These are phyloP conservation scores for bread wheat (Triticum aestivum) DNA, from an alignment of 176 grass and related monocot species.

Conservation along the genomic window DNA sequence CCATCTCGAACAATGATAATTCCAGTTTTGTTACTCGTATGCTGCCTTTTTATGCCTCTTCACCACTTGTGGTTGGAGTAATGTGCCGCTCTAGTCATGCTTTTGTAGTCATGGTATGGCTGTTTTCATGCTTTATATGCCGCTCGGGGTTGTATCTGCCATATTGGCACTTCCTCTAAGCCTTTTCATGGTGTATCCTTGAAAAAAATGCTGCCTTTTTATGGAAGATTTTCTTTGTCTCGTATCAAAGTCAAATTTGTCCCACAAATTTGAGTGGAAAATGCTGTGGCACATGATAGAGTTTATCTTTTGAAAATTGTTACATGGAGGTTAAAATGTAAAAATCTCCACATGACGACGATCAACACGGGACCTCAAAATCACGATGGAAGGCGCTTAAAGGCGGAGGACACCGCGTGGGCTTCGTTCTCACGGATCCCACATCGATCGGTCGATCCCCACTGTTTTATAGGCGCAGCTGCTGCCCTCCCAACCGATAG, in stretches of 20 bases:
- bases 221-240: not conserved
- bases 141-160: no score
- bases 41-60: no score
- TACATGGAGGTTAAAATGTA: no score
- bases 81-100: no score
- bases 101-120: no score
- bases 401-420: not conserved
- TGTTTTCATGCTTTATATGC: no score
- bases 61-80: no score
- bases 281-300: not conserved
- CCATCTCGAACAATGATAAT: not conserved
- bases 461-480: constrained; percentile 21
- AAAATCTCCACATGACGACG: not conserved
- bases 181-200: no score
- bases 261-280: not conserved
- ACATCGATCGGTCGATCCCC: not conserved
- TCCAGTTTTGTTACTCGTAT: not conserved
- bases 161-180: no score
- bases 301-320: no score
- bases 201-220: no score
- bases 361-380: not conserved
- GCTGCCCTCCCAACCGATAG: constrained; percentile 8
- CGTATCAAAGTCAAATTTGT: not conserved
- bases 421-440: not conserved
- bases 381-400: not conserved